Evolutionary conservation across 306 rosid genomes (phyloP).

Genomic region (Cucurbita argyrosperma): DNA sequence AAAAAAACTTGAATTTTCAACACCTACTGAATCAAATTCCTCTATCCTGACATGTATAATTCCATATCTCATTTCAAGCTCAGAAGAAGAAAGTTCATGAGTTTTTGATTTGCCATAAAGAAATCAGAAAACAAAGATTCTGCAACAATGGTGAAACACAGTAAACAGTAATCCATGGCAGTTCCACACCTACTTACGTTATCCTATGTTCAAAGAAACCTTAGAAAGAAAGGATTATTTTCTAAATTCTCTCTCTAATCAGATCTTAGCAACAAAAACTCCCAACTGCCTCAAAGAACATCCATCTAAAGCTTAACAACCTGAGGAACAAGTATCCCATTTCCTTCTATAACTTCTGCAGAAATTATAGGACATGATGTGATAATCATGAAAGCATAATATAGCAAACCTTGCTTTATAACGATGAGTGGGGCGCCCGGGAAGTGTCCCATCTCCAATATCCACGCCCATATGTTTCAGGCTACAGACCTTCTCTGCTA

Average conservation of each 20-base stretch:
- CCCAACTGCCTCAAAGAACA: slow-evolving; percentile 60
- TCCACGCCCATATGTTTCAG: not conserved
- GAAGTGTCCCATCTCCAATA: not conserved
- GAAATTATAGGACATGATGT: slow-evolving; percentile 12
- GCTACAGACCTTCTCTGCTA: slow-evolving; percentile 28
- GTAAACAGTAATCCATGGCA: not conserved
- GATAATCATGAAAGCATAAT: not conserved
- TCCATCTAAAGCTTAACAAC: slow-evolving; percentile 21
- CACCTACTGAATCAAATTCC: too few relatives aligned
- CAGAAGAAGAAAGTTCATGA: too few relatives aligned
- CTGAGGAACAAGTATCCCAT: slow-evolving; percentile 46
- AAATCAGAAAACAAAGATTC: too few relatives aligned
- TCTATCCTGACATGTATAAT: too few relatives aligned
- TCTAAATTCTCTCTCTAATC: not conserved
- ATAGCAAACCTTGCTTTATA: not conserved
- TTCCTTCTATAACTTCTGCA: slow-evolving; percentile 56
- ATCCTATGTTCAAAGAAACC: not conserved
- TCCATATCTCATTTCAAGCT: too few relatives aligned
- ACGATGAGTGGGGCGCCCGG: not conserved
- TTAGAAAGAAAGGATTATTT: not conserved
- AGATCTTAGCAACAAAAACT: not conserved
- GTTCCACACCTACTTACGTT: not conserved
- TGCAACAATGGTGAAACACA: too few relatives aligned
- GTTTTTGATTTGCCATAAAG: too few relatives aligned
- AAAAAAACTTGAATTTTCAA: too few relatives aligned